A percentile compares a stretch with the other conserved stretches of the same genome.
phyloP scores from a whole-genome alignment of 2,329 filamentous ascomycete genomes.

The Diaporthe longicolla region DNA sequence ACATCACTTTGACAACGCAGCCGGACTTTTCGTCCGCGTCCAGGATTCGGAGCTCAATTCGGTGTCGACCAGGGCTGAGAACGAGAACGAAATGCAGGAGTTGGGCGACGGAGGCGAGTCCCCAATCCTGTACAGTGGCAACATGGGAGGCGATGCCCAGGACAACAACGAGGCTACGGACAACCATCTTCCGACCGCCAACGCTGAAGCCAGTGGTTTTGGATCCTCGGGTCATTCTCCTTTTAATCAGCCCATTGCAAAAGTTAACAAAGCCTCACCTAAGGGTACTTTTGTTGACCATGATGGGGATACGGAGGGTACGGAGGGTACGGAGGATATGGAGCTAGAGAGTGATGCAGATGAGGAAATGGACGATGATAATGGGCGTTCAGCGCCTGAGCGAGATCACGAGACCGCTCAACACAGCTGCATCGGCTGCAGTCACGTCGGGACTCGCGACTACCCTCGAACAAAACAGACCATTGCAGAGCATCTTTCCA shows the following conservation, averaged over 20 bases:
- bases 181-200: neutral
- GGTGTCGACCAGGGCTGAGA: neutral
- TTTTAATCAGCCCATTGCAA: neutral
- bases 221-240: neutral
- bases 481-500: neutral
- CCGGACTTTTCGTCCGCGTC: neutral
- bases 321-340: no score
- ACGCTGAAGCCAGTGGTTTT: no score
- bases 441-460: no score
- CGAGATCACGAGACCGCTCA: neutral
- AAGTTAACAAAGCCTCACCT: neutral
- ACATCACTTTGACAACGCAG: neutral
- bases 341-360: neutral
- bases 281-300: slow-evolving; percentile 1
- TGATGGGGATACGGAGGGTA: no score
- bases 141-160: no score
- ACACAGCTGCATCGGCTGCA: neutral
- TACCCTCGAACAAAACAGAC: neutral
- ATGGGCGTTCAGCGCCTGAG: neutral
- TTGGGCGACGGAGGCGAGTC: neutral
- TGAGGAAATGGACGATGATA: neutral
- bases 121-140: neutral
- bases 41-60: neutral
- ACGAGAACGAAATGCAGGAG: neutral
- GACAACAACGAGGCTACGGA: neutral